Evolutionary conservation across 208 protist species (phyloP).

Genomic region (Acanthamoeba divionensis): DNA sequence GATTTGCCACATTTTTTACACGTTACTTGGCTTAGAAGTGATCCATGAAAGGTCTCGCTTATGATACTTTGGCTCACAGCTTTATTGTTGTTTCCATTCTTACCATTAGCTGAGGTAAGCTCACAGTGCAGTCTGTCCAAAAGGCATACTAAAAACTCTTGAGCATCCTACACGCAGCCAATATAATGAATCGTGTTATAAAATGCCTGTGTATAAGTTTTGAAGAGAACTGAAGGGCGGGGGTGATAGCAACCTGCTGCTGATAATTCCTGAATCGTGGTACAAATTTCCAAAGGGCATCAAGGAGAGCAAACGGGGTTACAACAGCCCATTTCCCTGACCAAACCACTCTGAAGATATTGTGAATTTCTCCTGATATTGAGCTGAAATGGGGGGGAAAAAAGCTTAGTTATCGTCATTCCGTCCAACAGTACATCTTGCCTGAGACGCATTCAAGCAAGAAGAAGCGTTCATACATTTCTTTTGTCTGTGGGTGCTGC

Average conservation of each 20-base stretch:
- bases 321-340: slow-evolving; percentile 61
- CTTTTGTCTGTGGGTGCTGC: neutral
- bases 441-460: neutral
- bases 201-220: neutral
- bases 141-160: neutral
- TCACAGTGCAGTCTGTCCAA: neutral
- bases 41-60: neutral
- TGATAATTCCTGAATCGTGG: slow-evolving; percentile 66
- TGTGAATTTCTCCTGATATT: slow-evolving; percentile 61
- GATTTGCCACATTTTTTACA: neutral
- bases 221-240: neutral
- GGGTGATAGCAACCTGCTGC: slow-evolving; percentile 51
- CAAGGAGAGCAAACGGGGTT: slow-evolving; percentile 52
- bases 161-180: neutral
- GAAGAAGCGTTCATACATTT: neutral
- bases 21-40: neutral
- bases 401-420: neutral
- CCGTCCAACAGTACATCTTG: neutral
- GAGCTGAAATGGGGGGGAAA: neutral
- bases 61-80: neutral
- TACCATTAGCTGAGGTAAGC: neutral
- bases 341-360: slow-evolving; percentile 62
- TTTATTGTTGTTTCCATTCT: neutral
- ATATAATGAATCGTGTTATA: neutral
- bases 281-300: slow-evolving; percentile 61